These are phyloP conservation scores for Cajanus cajan DNA, from an alignment of 306 rosid genomes.

Conservation along the genomic window DNA sequence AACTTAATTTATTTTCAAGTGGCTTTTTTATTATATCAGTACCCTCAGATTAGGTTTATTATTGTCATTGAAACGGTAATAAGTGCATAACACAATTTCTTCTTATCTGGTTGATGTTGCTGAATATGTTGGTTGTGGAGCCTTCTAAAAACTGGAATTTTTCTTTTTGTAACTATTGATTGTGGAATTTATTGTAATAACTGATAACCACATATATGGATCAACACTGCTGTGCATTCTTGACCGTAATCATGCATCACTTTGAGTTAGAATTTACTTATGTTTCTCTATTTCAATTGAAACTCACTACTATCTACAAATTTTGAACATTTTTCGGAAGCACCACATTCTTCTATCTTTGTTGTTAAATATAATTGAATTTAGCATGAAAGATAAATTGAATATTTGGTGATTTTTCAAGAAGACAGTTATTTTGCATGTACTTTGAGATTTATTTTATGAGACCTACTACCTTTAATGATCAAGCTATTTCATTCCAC, in stretches of 20 bases:
- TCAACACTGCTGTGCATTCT: not conserved
- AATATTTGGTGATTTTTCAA: not conserved
- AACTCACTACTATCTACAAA: not conserved
- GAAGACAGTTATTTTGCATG: not conserved
- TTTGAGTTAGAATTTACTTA: not conserved
- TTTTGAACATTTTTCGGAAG: not conserved
- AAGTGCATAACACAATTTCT: not conserved
- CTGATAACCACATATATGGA: not conserved
- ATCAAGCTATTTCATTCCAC: conserved; percentile 4
- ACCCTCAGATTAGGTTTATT: conserved; percentile 6
- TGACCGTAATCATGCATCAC: not conserved
- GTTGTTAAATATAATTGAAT: conserved; percentile 1
- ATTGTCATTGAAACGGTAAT: not conserved
- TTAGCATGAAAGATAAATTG: not conserved
- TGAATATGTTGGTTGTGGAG: not conserved
- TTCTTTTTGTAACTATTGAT: not conserved
- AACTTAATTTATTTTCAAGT: not conserved
- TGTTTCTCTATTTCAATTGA: not conserved
- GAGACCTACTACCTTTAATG: not conserved
- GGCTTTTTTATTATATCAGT: not conserved
- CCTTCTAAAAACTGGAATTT: not conserved
- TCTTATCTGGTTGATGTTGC: not conserved
- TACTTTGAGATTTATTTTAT: not conserved
- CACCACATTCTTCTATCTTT: not conserved
- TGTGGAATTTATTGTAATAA: not conserved